These are phyloP conservation scores for Plenodomus biglobosus DNA, from an alignment of 2,329 filamentous ascomycete genomes.

Conservation along the genomic window DNA sequence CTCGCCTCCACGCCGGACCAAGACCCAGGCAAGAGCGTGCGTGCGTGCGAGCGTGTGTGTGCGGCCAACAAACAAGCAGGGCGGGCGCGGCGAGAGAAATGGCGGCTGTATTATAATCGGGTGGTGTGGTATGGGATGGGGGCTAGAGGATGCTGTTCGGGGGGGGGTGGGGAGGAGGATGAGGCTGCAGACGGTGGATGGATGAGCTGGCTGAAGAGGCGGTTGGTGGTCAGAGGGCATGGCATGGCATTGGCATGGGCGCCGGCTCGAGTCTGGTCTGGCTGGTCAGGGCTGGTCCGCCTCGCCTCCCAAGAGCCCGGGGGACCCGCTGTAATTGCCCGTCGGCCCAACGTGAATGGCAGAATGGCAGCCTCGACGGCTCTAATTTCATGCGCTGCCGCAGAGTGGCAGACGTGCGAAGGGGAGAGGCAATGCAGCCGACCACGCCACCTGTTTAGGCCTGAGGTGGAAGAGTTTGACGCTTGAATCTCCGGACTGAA, in stretches of 20 bases:
- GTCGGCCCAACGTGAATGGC: constrained; percentile 7
- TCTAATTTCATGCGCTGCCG: constrained; percentile 17
- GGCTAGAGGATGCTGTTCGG: constrained; percentile 21
- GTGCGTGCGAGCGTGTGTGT: too few species aligned
- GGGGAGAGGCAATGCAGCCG: background rate
- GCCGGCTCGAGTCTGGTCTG: constrained; percentile 11
- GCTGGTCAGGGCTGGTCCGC: too few species aligned
- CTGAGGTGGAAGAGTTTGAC: too few species aligned
- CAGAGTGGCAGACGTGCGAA: too few species aligned
- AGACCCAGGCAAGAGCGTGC: background rate
- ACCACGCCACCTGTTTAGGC: background rate
- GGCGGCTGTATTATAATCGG: background rate
- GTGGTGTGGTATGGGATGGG: constrained; percentile 7
- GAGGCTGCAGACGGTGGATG: too few species aligned
- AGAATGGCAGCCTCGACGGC: constrained; percentile 14
- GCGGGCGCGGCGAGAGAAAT: too few species aligned
- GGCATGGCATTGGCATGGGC: constrained; percentile 10
- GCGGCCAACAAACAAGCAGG: constrained; percentile 11
- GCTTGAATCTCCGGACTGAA: too few species aligned
- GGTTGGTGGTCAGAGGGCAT: constrained; percentile 21
- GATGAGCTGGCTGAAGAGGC: constrained; percentile 18
- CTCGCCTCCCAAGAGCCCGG: constrained; percentile 1
- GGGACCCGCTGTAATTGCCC: constrained; percentile 1
- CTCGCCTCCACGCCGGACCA: background rate
- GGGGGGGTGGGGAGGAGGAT: constrained; percentile 35